Conservation (phyloP, 2,329 filamentous ascomycete species). For the Rhynchosporium secalis region DNA sequence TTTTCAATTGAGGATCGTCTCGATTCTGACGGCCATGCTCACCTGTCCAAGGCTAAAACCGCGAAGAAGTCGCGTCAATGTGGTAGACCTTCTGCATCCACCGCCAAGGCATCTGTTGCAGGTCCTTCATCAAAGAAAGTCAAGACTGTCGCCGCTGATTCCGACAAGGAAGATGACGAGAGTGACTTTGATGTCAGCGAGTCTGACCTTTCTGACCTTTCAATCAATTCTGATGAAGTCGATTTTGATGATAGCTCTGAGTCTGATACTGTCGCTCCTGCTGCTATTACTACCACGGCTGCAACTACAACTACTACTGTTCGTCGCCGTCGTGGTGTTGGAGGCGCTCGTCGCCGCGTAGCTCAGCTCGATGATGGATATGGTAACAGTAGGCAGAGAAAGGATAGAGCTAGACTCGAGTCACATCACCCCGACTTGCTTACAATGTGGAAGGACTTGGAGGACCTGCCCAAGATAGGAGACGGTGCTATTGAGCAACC, state of each 20-base stretch:
- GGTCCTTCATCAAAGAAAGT: slow-evolving; percentile 13
- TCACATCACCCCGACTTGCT: slow-evolving; percentile 72
- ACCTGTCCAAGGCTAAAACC: neutral
- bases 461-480: slow-evolving; percentile 66
- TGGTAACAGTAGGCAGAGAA: neutral
- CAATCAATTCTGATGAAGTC: neutral
- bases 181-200: slow-evolving; percentile 26
- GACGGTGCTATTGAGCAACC: slow-evolving; percentile 69
- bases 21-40: slow-evolving; percentile 12
- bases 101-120: neutral
- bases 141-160: slow-evolving; percentile 20
- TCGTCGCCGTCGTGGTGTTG: too few relatives aligned
- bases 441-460: slow-evolving; percentile 82
- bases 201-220: slow-evolving; percentile 10
- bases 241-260: neutral
- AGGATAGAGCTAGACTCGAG: slow-evolving; percentile 64
- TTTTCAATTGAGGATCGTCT: slow-evolving; percentile 27
- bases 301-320: too few relatives aligned
- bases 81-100: neutral
- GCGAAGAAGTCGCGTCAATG: neutral
- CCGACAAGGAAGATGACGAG: slow-evolving; percentile 19
- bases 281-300: neutral
- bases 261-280: neutral
- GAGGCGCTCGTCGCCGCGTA: neutral
- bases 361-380: slow-evolving; percentile 3